Percentiles rank a stretch among this genome's conserved stretches.
phyloP scores from a whole-genome alignment of 73 alveolate genomes.

The Paramecium biaurelia region DNA sequence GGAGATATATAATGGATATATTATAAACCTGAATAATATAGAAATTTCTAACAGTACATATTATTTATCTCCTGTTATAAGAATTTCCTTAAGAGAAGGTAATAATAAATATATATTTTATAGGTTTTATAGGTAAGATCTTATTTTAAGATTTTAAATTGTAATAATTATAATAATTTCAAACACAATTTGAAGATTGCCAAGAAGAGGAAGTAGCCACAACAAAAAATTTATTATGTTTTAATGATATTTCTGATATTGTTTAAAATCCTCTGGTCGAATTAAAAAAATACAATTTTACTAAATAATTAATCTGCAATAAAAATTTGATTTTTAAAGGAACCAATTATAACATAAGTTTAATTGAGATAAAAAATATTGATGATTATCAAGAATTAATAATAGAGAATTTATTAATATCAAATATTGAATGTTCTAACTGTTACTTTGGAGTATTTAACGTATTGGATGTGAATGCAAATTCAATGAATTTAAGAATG shows the following conservation, averaged over 20 bases:
- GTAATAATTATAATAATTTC: not conserved
- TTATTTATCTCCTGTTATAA: not conserved
- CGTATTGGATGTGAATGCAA: not conserved
- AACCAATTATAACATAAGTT: not conserved
- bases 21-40: not conserved
- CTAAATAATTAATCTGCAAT: not conserved
- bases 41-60: not conserved
- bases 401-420: not conserved
- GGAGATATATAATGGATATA: not conserved
- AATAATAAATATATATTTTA: not conserved
- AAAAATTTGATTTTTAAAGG: not conserved
- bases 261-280: not conserved
- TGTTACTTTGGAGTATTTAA: not conserved
- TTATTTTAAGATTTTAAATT: not conserved
- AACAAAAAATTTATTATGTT: not conserved
- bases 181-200: not conserved
- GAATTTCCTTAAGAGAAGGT: not conserved
- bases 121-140: not conserved
- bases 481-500: not conserved
- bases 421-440: not conserved
- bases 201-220: not conserved
- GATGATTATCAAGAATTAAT: not conserved
- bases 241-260: not conserved
- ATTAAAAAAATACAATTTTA: not conserved
- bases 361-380: not conserved